Evolutionary conservation across 768 basidiomycete genomes (phyloP), one percentile per base, ranked within the genome.

Genomic region (Imleria badia): DNA sequence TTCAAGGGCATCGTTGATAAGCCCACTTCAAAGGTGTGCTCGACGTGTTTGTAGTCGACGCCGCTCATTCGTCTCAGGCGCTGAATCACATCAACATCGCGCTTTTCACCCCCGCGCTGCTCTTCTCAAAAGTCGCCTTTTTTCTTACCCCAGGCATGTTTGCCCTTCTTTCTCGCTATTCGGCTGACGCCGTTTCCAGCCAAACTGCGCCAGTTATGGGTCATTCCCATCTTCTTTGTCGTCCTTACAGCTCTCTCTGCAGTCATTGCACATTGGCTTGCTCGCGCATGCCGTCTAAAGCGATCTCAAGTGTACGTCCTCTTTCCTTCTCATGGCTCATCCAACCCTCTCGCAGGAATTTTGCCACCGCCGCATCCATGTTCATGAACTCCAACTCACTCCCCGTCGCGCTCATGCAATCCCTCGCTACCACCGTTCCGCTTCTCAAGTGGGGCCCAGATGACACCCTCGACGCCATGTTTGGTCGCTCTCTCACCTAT

Each of bases 321-420:
- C n/a, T 17, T 20, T 22, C 40, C 6, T 26, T 23, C 17, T 5
- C 44, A 4, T 29, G 3, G 22, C 0, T 51, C 6, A 6, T 29
- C 51, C 43, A 8, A 41, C 20, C 34, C 0, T 43, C 9, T 6
- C 41, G 14, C 61, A 91, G 89, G 66, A 85, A 80, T 48, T 92
- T 91, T 59, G 87, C 86, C 8, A 85, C n/a, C n/a, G n/a, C n/a
- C n/a, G n/a, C n/a, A n/a, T n/a, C n/a, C n/a, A n/a, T n/a, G n/a
- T n/a, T n/a, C 87, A 90, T 94, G 87, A 96, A 94, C 70, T 92
- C 90, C 3, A 98, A 98, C 68, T 92, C 92, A 0, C 82, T 99
- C 6, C 96, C 96, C 0, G 92, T 98, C 55, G 96, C 96, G 0
- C 78, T 99, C 31, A 91, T 98, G 85, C 89, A 97, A 69, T 87